Conservation (phyloP, 768 basidiomycete genomes). For the Lactarius hatsudake region DNA sequence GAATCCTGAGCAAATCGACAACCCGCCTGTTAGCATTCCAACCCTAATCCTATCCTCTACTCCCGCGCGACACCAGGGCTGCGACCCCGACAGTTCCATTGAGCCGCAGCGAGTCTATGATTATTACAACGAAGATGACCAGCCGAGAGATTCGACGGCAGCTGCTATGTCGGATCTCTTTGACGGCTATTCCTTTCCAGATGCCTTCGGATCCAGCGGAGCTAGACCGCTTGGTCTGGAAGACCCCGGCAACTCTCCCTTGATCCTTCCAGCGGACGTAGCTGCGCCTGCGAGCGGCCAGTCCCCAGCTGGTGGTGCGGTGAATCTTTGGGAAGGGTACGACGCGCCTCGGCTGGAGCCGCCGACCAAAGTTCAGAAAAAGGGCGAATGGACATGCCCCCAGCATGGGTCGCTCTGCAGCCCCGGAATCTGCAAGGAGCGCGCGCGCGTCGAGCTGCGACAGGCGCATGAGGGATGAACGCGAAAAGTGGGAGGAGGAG, state of each 20-base stretch:
- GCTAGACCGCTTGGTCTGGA: background rate
- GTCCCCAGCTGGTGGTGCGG: background rate
- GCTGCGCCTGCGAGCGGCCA: background rate
- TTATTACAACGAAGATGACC: slow-evolving; percentile 8
- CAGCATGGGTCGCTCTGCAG: slow-evolving; percentile 21
- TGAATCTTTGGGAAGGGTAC: slow-evolving; percentile 9
- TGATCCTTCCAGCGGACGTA: background rate
- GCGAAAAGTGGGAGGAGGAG: slow-evolving; percentile 1
- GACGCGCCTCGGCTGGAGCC: background rate
- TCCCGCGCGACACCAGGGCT: background rate
- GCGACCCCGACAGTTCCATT: background rate
- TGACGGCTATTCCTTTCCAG: background rate
- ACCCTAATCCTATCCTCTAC: background rate
- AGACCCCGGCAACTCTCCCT: background rate
- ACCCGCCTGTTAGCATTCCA: background rate
- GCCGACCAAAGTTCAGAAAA: background rate
- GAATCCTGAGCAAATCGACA: background rate
- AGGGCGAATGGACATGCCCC: slow-evolving; percentile 1
- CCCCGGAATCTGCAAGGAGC: slow-evolving; percentile 17
- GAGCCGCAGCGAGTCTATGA: background rate
- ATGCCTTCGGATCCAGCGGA: background rate
- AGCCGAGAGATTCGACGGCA: background rate
- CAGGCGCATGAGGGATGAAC: background rate
- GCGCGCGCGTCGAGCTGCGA: background rate
- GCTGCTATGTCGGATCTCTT: background rate